Percentiles rank a stretch among this genome's conserved stretches.
Conservation (phyloP, 345 rosid genomes). For the Aquilaria yunnanensis region DNA sequence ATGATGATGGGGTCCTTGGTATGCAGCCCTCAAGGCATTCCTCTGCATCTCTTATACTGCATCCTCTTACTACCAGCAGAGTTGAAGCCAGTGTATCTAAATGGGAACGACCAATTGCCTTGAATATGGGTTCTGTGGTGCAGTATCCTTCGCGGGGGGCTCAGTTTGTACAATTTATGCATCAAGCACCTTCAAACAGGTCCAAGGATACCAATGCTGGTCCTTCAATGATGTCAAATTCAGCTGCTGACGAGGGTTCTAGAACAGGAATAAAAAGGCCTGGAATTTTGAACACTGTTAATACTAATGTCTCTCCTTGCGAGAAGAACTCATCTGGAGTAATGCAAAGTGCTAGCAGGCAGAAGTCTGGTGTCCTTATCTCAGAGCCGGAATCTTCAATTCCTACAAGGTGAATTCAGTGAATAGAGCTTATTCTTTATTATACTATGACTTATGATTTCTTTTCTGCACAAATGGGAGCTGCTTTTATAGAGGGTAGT, state of each 20-base stretch:
- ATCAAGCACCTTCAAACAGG: constrained; percentile 52
- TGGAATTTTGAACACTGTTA: constrained; percentile 41
- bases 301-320: constrained; percentile 20
- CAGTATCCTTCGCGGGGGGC: constrained; percentile 54
- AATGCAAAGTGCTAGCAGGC: constrained; percentile 39
- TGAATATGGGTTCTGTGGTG: constrained; percentile 34
- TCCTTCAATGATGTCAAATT: constrained; percentile 45
- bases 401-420: constrained; percentile 45
- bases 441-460: background rate
- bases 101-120: constrained; percentile 40
- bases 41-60: constrained; percentile 40
- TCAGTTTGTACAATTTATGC: constrained; percentile 53
- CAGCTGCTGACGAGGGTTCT: constrained; percentile 96
- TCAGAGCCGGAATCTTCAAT: constrained; percentile 46
- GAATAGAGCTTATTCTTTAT: background rate
- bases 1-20: constrained; percentile 36
- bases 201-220: constrained; percentile 49
- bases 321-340: constrained; percentile 35
- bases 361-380: constrained; percentile 25
- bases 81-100: constrained; percentile 36
- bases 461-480: background rate
- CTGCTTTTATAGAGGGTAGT: background rate
- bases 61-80: constrained; percentile 34
- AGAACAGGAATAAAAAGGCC: constrained; percentile 83
- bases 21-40: constrained; percentile 37